Evolutionary conservation across 345 rosid species (phyloP), one percentile per base, ranked within the genome.

Genomic region (Hypericum perforatum): DNA sequence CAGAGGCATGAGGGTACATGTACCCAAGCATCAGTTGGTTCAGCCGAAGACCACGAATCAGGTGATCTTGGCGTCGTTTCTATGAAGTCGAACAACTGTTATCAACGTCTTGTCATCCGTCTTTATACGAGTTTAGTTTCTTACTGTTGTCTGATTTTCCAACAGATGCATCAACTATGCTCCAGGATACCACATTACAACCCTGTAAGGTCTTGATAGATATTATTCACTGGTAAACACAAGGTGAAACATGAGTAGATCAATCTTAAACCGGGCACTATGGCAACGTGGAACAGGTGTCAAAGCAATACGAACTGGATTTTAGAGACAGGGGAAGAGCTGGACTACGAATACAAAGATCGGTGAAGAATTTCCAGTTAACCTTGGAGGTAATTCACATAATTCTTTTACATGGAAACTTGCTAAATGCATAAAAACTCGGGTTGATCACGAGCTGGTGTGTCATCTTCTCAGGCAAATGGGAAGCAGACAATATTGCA

Each of bases 321-420:
- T 91, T 63, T 74, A 82, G 87, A 79, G 92, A 85, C 57, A 75
- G 78, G 50, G 95, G 84, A 63, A 75, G 92, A 75, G 68, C 86
- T 58, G 94, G 86, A 40, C 85, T 80, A 40, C 70, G 68, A 71
- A 78, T 80, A 57, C 82, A 79, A 67, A 76, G 77, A 62, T 90
- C 95, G 0, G 92, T 76, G 58, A 91, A 87, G 76, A 91, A 91
- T 72, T 91, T 87, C 77, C 95, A 91, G 85, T 79, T 91, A 8
- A 79, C 76, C 62, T 57, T 69, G 52, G 80, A 81, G 84, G 98
- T 90, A 66, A 36, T 9, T 32, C n/a, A 7, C 13, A 7, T 7
- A 3, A 12, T 7, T 12, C 10, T 46, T 10, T 14, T 6, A 14
- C 22, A 5, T 8, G 13, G 50, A 14, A 44, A 15, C 49, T 51